phyloP scores from a whole-genome alignment of 1,139 yeast species.

The Taphrina confusa region DNA sequence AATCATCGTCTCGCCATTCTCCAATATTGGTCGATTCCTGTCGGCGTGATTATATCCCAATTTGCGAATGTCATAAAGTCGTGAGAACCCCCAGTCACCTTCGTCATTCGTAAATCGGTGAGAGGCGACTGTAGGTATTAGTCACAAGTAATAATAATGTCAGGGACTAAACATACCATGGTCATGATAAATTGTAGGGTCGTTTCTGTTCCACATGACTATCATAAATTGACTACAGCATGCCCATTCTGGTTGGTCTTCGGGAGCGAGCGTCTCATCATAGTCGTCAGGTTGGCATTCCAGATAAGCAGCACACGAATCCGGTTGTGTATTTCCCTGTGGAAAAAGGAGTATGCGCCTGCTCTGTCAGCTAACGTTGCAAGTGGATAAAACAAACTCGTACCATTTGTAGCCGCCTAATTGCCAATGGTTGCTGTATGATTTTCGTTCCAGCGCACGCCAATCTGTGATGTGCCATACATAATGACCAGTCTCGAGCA shows the following conservation, averaged over 20 bases:
- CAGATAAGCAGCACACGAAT: constrained; percentile 45
- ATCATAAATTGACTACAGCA: constrained; percentile 86
- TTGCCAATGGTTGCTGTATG: constrained; percentile 56
- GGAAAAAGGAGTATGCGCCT: constrained; percentile 83
- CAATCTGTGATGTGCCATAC: constrained; percentile 74
- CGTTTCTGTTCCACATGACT: constrained; percentile 78
- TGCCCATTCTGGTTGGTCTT: constrained; percentile 61
- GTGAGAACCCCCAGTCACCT: constrained; percentile 94
- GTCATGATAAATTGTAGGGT: constrained; percentile 56
- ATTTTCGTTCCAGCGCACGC: constrained; percentile 51
- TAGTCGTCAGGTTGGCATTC: constrained; percentile 41
- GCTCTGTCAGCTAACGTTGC: not conserved
- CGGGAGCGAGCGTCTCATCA: constrained; percentile 46
- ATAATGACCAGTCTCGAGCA: constrained; percentile 35
- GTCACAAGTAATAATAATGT: not conserved
- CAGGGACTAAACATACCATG: constrained; percentile 44
- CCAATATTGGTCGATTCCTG: constrained; percentile 52
- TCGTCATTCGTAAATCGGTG: constrained; percentile 77
- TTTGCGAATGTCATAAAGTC: constrained; percentile 61
- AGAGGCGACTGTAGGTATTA: constrained; percentile 54
- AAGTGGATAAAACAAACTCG: not conserved
- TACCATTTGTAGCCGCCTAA: constrained; percentile 60
- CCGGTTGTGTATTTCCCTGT: constrained; percentile 59
- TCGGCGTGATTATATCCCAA: constrained; percentile 40
- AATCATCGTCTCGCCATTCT: constrained; percentile 62